These are phyloP conservation scores for Peniophora sp. DNA, from an alignment of 1,284 basidiomycete species.

Conservation along the genomic window DNA sequence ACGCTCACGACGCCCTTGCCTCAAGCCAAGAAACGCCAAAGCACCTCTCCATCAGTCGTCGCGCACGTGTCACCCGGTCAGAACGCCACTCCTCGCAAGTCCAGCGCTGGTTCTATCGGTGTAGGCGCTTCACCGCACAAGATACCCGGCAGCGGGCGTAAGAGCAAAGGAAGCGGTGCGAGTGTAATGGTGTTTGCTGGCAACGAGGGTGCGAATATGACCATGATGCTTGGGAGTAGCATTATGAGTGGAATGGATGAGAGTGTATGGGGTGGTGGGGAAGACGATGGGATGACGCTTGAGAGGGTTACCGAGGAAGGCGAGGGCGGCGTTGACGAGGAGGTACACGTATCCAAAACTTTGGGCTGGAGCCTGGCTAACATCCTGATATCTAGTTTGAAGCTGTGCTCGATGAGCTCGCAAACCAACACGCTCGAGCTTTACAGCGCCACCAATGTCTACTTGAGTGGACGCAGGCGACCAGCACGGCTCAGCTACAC, in stretches of 20 bases:
- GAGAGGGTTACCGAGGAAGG: constrained; percentile 66
- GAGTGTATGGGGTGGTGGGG: constrained; percentile 22
- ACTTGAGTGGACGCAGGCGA: constrained; percentile 67
- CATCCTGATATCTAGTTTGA: constrained; percentile 45
- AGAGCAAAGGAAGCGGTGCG: constrained; percentile 3
- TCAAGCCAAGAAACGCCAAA: constrained; percentile 9
- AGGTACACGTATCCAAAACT: constrained; percentile 39
- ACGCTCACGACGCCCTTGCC: constrained; percentile 18
- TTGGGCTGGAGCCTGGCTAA: no score
- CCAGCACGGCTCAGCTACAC: constrained; percentile 69
- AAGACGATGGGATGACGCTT: constrained; percentile 33
- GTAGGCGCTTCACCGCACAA: constrained; percentile 10
- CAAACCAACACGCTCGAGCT: constrained; percentile 53
- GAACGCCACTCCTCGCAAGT: constrained; percentile 7
- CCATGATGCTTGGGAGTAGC: constrained; percentile 13
- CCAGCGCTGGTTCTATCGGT: constrained; percentile 6
- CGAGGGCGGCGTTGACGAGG: constrained; percentile 62
- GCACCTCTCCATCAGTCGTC: constrained; percentile 7
- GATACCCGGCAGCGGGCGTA: constrained; percentile 17
- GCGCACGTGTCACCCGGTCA: constrained; percentile 2
- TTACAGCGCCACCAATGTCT: constrained; percentile 68
- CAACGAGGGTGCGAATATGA: constrained; percentile 11
- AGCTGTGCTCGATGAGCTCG: constrained; percentile 42
- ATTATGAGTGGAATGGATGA: no score
- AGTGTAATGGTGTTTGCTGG: constrained; percentile 7